Conservation (phyloP, 352 stramenopile genomes). For the Pythium aquatile region DNA sequence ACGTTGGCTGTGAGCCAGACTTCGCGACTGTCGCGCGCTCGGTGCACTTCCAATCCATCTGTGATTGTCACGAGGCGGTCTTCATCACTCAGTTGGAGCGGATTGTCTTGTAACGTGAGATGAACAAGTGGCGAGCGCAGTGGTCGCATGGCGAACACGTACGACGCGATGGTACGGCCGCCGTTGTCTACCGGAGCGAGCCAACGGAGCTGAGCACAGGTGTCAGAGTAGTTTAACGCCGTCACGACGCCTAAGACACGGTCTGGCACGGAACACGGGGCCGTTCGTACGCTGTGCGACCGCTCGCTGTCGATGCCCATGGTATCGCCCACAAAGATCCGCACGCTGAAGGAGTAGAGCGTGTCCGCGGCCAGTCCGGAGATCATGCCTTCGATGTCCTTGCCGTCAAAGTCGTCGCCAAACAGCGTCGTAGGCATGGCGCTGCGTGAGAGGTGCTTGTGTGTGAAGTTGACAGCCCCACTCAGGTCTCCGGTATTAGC, state of each 20-base stretch:
- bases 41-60: background rate
- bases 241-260: slow-evolving; percentile 38
- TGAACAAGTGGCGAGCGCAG: background rate
- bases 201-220: slow-evolving; percentile 55
- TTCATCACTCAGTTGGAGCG: background rate
- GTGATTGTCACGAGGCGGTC: slow-evolving; percentile 5
- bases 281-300: slow-evolving; percentile 46
- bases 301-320: slow-evolving; percentile 49
- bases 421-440: slow-evolving; percentile 63
- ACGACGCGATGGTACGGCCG: slow-evolving; percentile 44
- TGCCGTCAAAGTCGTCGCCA: slow-evolving; percentile 76
- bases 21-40: background rate
- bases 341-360: slow-evolving; percentile 69
- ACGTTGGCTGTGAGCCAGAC: too few relatives aligned
- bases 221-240: slow-evolving; percentile 14
- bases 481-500: slow-evolving; percentile 5
- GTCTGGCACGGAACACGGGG: slow-evolving; percentile 37
- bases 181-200: slow-evolving; percentile 55
- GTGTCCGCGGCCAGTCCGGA: slow-evolving; percentile 50
- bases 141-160: slow-evolving; percentile 34
- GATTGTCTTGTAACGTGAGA: slow-evolving; percentile 19
- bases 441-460: slow-evolving; percentile 51
- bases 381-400: slow-evolving; percentile 63
- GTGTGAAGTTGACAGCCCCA: slow-evolving; percentile 50
- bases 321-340: slow-evolving; percentile 59